These are phyloP conservation scores for Parachaetomium inaequale DNA, from an alignment of 495 filamentous ascomycete genomes.

Conservation along the genomic window DNA sequence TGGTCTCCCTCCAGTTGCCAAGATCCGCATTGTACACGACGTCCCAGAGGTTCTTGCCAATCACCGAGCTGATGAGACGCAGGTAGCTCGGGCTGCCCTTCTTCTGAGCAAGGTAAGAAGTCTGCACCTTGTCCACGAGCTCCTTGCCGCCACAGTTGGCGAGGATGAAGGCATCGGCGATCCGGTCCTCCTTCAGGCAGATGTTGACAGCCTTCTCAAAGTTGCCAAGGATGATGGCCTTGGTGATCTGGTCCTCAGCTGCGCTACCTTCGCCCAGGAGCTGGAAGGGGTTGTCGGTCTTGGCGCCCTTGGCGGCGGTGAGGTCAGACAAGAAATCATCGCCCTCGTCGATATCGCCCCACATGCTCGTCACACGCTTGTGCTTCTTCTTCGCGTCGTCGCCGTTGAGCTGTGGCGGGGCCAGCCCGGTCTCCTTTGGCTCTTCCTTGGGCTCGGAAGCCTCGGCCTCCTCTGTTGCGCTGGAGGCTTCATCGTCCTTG, in stretches of 20 bases:
- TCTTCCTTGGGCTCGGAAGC: slow-evolving; percentile 36
- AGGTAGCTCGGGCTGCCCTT: slow-evolving; percentile 84
- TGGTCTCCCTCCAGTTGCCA: slow-evolving; percentile 91
- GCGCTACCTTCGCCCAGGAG: slow-evolving; percentile 77
- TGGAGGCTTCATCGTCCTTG: slow-evolving; percentile 51
- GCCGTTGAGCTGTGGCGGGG: slow-evolving; percentile 39
- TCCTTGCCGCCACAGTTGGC: slow-evolving; percentile 94
- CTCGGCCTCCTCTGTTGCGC: slow-evolving; percentile 38
- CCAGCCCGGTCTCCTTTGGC: slow-evolving; percentile 42
- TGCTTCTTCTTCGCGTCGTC: slow-evolving; percentile 40
- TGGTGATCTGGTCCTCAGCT: slow-evolving; percentile 83
- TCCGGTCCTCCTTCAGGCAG: slow-evolving; percentile 78
- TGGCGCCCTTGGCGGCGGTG: slow-evolving; percentile 50
- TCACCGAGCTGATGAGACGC: slow-evolving; percentile 83
- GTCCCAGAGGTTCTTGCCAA: slow-evolving; percentile 97
- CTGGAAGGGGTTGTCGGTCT: slow-evolving; percentile 51
- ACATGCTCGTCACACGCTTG: slow-evolving; percentile 37
- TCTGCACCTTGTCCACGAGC: slow-evolving; percentile 90
- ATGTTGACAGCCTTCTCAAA: slow-evolving; percentile 89
- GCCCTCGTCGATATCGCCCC: slow-evolving; percentile 65
- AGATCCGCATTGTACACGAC: slow-evolving; percentile 94
- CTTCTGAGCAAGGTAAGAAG: slow-evolving; percentile 83
- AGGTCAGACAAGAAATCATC: slow-evolving; percentile 82
- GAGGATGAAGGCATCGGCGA: slow-evolving; percentile 97
- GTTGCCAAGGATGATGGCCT: slow-evolving; percentile 77